Evolutionary conservation across 495 filamentous ascomycete species (phyloP), one percentile per base, ranked within the genome.

Genomic region (Letharia columbiana): DNA sequence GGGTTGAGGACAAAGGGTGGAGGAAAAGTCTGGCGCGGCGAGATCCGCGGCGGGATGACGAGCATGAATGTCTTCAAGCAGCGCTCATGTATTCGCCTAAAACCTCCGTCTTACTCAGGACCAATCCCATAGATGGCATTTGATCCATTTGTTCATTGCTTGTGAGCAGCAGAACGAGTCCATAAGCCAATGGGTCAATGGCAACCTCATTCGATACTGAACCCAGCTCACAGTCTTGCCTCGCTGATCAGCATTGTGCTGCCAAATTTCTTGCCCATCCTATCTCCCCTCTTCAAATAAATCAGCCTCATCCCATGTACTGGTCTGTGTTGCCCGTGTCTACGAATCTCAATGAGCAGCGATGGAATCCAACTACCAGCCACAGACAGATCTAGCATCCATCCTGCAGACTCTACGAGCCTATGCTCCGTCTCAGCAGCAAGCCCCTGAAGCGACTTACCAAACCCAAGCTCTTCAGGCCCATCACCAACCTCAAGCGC

Each of bases 381-480:
- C 80, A 63, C 42, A 77, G 20, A 74, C 80, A 28, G 78, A 85
- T 68, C 72, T 86, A 37, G 79, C 80, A 39, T 77, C 83, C 4
- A 77, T 87, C 62, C 78, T 87, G 17, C 75, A 72, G 60, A 85
- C 83, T 0, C 75, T 86, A 13, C 75, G 79, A 37, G 67, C 76
- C 52, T 72, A 79, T 61, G 75, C 79, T 18, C 78, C 75, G 54
- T 64, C 70, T 57, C 60, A 60, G 20, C 47, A 64, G 15, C 61
- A 50, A 50, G 2, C 58, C 37, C 62, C 44, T 33, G 57, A 56
- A 35, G 3, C 58, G 57, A 41, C 47, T 42, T 37, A 45, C 44
- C 18, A 64, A 39, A 11, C 54, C 23, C 37, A 20, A 20, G 47
- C 59, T 0, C 33, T 15, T 4, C 49, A 31, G 12, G 0, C 49